Evolutionary conservation across 768 basidiomycete genomes (phyloP), one percentile per base, ranked within the genome.

Genomic region (Leucocoprinus birnbaumii): DNA sequence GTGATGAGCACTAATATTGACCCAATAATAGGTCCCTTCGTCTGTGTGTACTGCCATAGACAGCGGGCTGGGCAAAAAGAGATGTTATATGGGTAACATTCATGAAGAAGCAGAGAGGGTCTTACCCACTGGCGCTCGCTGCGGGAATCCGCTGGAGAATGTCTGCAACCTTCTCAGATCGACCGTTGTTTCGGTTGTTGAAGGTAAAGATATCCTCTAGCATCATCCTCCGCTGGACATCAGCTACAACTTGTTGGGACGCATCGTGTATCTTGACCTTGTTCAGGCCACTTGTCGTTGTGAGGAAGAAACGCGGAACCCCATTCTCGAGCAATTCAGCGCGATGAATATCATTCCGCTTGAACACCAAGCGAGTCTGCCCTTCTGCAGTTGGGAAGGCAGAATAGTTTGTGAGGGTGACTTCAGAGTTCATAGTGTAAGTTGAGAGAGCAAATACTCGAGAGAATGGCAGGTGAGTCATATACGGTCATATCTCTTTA

Each of bases 361-460:
- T 55, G 26, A 48, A 55, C 35, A 55, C 25, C 46, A 55, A 21
- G 46, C 45, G 53, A 25, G 41, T 26, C 19, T 55, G 53, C 19
- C 53, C 53, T 13, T 48, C 41, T 7, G 46, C 25, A 2, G 24
- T 9, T 19, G n/a, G n/a, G 31, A 19, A 7, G 3, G 46, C 27
- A 16, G 53, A 41, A 26, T 55, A 40, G 38, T 48, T 55, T 27
- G n/a, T 55, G 46, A 55, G 53, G 41, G 53, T 55, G 24, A 31
- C 46, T 48, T 55, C 22, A n/a, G 53, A 55, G 25, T 55, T 48
- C 53, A 55, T 55, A 4, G 21, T n/a, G n/a, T 13, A 48, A 26
- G 24, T n/a, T n/a, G n/a, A n/a, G n/a, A n/a, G n/a, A n/a, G n/a
- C n/a, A n/a, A n/a, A n/a, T n/a, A n/a, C n/a, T n/a, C n/a, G n/a